Conservation (phyloP, 2,329 filamentous ascomycete species). For the Onygenales sp. region DNA sequence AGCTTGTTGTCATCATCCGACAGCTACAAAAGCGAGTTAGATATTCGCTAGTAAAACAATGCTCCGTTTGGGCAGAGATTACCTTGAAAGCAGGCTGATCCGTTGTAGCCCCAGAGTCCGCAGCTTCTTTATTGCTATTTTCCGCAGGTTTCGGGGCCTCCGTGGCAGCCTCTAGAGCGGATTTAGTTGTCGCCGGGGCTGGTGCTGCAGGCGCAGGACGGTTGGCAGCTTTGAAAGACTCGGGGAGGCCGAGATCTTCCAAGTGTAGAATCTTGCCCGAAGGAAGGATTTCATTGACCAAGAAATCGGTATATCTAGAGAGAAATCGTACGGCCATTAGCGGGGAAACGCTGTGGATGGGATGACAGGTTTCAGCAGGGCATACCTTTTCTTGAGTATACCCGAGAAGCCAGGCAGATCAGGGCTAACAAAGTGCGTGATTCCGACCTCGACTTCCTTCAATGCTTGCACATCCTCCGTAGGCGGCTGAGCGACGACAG, state of each 20-base stretch:
- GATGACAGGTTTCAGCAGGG: not conserved
- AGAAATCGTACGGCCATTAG: not conserved
- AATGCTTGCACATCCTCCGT: constrained; percentile 21
- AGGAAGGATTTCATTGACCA: constrained; percentile 78
- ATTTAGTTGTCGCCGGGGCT: not conserved
- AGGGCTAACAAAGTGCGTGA: constrained; percentile 53
- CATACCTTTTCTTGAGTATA: constrained; percentile 56
- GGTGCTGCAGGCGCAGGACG: not conserved
- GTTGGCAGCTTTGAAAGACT: constrained; percentile 8
- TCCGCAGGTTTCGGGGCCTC: not conserved
- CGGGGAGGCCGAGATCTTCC: constrained; percentile 33
- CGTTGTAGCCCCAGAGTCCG: not conserved
- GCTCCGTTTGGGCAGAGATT: not conserved
- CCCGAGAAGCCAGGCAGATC: constrained; percentile 52
- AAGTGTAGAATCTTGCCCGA: constrained; percentile 70
- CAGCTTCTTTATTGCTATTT: constrained; percentile 3
- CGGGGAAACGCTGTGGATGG: not conserved
- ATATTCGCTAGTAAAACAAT: not conserved
- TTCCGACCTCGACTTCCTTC: constrained; percentile 46
- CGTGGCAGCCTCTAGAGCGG: not conserved
- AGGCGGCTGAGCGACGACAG: not conserved
- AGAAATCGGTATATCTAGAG: constrained; percentile 76
- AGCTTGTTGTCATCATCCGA: constrained; percentile 35
- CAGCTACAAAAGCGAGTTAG: constrained; percentile 7
- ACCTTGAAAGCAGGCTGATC: not conserved